Evolutionary conservation across 495 filamentous ascomycete species (phyloP).

Genomic region (Neurospora sp.): DNA sequence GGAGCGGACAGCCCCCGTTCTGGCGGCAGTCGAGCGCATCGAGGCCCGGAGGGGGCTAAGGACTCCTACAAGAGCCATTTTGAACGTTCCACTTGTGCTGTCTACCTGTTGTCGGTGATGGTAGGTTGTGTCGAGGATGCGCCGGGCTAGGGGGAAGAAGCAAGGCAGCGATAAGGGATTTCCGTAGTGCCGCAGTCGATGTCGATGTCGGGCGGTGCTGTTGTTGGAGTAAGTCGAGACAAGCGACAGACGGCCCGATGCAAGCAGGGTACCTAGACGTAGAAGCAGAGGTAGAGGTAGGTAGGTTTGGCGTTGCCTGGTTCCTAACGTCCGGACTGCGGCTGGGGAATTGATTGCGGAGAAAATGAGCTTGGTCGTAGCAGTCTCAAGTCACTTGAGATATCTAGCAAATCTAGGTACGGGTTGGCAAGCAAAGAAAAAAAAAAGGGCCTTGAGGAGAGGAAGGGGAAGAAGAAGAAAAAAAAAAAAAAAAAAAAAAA

Average conservation of each 20-base stretch:
- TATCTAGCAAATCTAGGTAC: neutral
- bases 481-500: neutral
- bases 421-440: neutral
- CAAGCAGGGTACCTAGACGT: neutral
- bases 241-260: neutral
- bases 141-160: neutral
- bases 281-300: neutral
- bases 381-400: neutral
- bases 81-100: conserved; percentile 5
- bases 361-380: neutral
- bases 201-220: neutral
- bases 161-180: neutral
- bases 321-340: neutral
- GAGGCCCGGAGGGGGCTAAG: conserved; percentile 26
- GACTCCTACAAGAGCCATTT: conserved; percentile 29
- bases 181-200: neutral
- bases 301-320: neutral
- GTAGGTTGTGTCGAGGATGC: neutral
- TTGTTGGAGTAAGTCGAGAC: neutral
- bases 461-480: neutral
- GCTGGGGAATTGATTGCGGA: neutral
- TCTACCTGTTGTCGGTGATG: neutral
- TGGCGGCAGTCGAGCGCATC: conserved; percentile 1
- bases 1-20: conserved; percentile 22
- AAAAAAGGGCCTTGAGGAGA: neutral